Percentiles rank a stretch among this genome's conserved stretches.
Evolutionary conservation across 2,329 filamentous ascomycete genomes (phyloP).

Genomic region (Aspergillus melleus): DNA sequence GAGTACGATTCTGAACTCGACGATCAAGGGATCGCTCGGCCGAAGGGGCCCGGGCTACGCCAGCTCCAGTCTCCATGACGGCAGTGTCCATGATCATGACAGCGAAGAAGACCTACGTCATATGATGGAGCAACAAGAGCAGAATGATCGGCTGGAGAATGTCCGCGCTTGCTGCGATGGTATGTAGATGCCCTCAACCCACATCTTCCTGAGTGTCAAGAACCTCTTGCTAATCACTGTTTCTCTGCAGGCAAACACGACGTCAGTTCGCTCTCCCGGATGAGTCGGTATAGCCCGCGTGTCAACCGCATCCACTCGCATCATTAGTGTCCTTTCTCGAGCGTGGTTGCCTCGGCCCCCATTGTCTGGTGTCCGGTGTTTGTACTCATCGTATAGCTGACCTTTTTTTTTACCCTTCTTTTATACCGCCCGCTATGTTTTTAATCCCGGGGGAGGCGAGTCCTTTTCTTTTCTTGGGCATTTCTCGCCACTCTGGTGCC

Average conservation of each 20-base stretch:
- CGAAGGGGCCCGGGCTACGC: conserved; percentile 43
- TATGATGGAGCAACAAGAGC: conserved; percentile 67
- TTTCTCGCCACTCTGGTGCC: conserved; percentile 15
- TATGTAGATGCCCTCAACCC: conserved; percentile 50
- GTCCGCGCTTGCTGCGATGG: conserved; percentile 97
- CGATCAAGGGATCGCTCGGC: conserved; percentile 52
- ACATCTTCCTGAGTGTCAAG: background rate
- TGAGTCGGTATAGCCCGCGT: conserved; percentile 42
- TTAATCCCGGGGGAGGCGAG: conserved; percentile 11
- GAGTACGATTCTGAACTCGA: conserved; percentile 48
- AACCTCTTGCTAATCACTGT: background rate
- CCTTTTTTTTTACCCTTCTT: background rate
- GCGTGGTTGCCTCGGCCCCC: background rate
- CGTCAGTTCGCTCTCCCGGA: conserved; percentile 51
- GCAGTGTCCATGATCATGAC: conserved; percentile 56
- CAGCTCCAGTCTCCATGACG: conserved; percentile 39
- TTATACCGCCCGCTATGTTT: conserved; percentile 8
- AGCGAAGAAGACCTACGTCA: conserved; percentile 80
- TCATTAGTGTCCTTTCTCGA: conserved; percentile 19
- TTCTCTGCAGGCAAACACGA: conserved; percentile 68
- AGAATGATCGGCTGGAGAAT: conserved; percentile 81
- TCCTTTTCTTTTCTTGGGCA: conserved; percentile 8
- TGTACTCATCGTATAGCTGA: background rate
- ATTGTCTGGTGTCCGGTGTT: background rate
- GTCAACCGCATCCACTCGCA: conserved; percentile 41